A percentile compares a stretch with the other conserved stretches of the same genome.
phyloP scores from a whole-genome alignment of 495 filamentous ascomycete genomes.

The Entonaema liquescens region DNA sequence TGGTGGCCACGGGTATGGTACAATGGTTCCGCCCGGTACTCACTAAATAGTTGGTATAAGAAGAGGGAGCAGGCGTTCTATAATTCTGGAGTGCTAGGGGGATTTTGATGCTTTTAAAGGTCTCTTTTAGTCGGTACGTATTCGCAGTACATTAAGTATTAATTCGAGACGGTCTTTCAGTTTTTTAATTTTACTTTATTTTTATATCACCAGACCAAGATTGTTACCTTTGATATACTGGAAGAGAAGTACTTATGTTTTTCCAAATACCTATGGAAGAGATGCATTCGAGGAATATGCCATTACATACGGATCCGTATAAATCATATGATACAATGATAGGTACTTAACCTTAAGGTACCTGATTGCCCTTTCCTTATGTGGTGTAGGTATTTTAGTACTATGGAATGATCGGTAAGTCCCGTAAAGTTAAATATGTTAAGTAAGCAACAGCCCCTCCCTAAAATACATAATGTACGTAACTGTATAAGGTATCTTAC shows the following conservation, averaged over 20 bases:
- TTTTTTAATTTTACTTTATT: too few relatives aligned
- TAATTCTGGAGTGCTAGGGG: not conserved
- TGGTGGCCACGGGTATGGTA: conserved; percentile 69
- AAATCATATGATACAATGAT: too few relatives aligned
- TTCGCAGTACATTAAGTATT: not conserved
- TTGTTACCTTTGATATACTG: too few relatives aligned
- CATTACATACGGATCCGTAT: too few relatives aligned
- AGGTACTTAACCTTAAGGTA: too few relatives aligned
- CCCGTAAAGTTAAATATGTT: not conserved
- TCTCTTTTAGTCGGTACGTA: not conserved
- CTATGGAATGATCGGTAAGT: conserved; percentile 6
- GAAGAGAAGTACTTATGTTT: too few relatives aligned
- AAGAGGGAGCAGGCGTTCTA: not conserved
- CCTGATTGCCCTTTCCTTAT: too few relatives aligned
- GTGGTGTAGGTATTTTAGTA: not conserved
- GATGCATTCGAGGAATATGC: too few relatives aligned
- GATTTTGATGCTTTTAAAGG: not conserved
- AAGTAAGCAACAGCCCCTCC: not conserved
- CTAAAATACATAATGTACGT: conserved; percentile 2
- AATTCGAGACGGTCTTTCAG: not conserved
- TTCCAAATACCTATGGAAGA: too few relatives aligned
- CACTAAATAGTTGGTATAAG: conserved; percentile 1
- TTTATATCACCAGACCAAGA: too few relatives aligned
- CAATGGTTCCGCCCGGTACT: conserved; percentile 51
- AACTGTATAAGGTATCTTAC: not conserved